phyloP scores from a whole-genome alignment of 2,329 filamentous ascomycete genomes.

The Amauroascus niger region DNA sequence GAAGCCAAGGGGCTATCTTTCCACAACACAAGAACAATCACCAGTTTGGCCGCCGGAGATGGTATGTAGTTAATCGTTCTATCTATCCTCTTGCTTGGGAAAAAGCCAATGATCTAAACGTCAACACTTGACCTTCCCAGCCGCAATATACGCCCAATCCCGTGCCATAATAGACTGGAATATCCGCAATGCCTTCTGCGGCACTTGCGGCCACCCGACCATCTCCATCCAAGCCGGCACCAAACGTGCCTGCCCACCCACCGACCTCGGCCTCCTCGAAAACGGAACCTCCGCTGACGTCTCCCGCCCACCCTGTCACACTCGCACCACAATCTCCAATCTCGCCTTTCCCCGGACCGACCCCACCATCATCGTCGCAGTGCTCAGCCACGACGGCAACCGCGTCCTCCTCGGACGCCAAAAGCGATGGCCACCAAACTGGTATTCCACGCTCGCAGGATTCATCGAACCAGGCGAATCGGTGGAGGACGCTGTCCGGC shows the following conservation, averaged over 20 bases:
- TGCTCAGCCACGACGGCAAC: conserved; percentile 69
- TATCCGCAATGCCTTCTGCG: conserved; percentile 81
- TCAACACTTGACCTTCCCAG: conserved; percentile 37
- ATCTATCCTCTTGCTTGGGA: no score
- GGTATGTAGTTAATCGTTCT: conserved; percentile 47
- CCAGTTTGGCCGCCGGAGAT: conserved; percentile 51
- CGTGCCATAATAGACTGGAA: conserved; percentile 92
- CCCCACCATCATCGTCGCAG: conserved; percentile 88
- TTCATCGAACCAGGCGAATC: conserved; percentile 81
- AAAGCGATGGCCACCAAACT: conserved; percentile 70
- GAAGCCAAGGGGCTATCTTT: conserved; percentile 57
- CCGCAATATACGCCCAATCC: conserved; percentile 82
- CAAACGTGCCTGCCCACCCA: conserved; percentile 39
- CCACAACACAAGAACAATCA: conserved; percentile 54
- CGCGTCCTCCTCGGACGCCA: conserved; percentile 74
- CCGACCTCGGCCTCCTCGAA: conserved; percentile 29
- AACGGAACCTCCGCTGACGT: conserved; percentile 25
- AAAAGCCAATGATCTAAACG: neutral
- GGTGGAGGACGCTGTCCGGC: conserved; percentile 70
- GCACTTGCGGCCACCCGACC: conserved; percentile 73
- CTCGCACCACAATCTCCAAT: conserved; percentile 78
- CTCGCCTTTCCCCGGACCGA: conserved; percentile 86
- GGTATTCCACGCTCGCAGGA: conserved; percentile 81
- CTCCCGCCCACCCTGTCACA: conserved; percentile 60
- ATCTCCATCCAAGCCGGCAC: conserved; percentile 43